Evolutionary conservation across 2,329 filamentous ascomycete genomes (phyloP).

Genomic region (Cercospora berteroae): DNA sequence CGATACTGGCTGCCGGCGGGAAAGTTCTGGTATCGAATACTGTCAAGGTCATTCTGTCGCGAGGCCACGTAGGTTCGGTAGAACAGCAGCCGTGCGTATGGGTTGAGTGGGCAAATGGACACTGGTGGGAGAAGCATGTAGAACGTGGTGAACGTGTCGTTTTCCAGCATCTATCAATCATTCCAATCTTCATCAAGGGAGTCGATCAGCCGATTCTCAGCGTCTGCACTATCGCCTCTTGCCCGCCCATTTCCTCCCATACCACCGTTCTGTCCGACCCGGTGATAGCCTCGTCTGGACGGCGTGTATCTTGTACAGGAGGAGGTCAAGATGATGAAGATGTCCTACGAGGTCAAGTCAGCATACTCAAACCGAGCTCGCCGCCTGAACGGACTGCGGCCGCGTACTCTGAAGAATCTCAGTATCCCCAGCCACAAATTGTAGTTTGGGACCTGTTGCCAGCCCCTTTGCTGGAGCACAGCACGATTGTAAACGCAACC

Average conservation of each 20-base stretch:
- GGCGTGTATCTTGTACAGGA: constrained; percentile 68
- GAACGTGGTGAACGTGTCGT: neutral
- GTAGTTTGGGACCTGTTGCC: constrained; percentile 94
- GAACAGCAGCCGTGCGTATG: too few relatives aligned
- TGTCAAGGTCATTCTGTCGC: neutral
- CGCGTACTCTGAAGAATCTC: constrained; percentile 72
- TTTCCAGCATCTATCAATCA: constrained; percentile 49
- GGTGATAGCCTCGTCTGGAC: constrained; percentile 64
- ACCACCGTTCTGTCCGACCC: constrained; percentile 55
- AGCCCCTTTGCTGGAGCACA: constrained; percentile 89
- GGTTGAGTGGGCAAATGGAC: too few relatives aligned
- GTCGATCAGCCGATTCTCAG: constrained; percentile 91
- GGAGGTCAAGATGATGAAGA: constrained; percentile 66
- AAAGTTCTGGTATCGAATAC: neutral
- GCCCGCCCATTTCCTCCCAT: constrained; percentile 46
- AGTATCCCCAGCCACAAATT: constrained; percentile 86
- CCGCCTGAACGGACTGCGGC: constrained; percentile 9
- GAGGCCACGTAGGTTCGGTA: too few relatives aligned
- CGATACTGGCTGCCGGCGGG: neutral
- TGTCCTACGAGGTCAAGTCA: constrained; percentile 41
- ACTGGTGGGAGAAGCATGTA: too few relatives aligned
- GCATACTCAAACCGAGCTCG: constrained; percentile 13
- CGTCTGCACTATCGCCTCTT: constrained; percentile 59
- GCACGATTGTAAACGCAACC: constrained; percentile 95
- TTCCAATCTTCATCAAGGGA: constrained; percentile 98